Percentiles rank a stretch among this genome's conserved stretches.
phyloP scores from a whole-genome alignment of 352 stramenopile species.

The Elongisporangium prolatum region DNA sequence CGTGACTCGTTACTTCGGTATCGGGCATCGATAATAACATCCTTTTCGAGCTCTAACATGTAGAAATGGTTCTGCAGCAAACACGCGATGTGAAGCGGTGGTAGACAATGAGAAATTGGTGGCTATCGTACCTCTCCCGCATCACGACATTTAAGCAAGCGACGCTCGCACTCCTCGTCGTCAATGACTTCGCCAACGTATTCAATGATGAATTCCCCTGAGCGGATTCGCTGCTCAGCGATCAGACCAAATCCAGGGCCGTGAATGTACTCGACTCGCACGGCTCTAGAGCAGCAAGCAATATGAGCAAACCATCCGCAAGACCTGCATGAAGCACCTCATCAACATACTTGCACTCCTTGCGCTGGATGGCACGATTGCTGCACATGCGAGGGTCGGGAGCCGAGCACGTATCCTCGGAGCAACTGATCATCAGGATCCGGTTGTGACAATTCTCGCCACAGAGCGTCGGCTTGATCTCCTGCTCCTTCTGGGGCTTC shows the following conservation, averaged over 20 bases:
- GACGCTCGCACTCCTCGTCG: conserved; percentile 70
- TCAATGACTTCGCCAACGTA: conserved; percentile 94
- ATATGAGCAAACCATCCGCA: background rate
- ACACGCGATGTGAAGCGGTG: background rate
- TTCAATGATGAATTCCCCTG: conserved; percentile 89
- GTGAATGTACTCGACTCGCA: conserved; percentile 66
- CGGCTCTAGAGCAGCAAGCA: conserved; percentile 14
- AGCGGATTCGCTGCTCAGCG: conserved; percentile 66
- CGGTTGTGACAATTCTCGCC: conserved; percentile 78
- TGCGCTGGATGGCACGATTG: conserved; percentile 69
- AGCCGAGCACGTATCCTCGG: conserved; percentile 68
- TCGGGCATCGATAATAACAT: conserved; percentile 82
- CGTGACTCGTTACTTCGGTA: conserved; percentile 90
- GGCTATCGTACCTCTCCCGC: conserved; percentile 34
- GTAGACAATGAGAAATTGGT: background rate
- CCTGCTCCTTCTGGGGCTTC: background rate
- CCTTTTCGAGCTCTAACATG: conserved; percentile 85
- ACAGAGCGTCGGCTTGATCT: conserved; percentile 29
- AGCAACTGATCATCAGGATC: conserved; percentile 83
- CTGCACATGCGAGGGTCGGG: conserved; percentile 58
- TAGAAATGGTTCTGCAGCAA: conserved; percentile 69
- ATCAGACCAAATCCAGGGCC: conserved; percentile 90
- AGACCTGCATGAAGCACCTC: background rate
- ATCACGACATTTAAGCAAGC: conserved; percentile 52
- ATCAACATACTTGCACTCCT: conserved; percentile 44